Conservation (phyloP, 139 green algal species). For the Chlamydomonas asymmetrica region DNA sequence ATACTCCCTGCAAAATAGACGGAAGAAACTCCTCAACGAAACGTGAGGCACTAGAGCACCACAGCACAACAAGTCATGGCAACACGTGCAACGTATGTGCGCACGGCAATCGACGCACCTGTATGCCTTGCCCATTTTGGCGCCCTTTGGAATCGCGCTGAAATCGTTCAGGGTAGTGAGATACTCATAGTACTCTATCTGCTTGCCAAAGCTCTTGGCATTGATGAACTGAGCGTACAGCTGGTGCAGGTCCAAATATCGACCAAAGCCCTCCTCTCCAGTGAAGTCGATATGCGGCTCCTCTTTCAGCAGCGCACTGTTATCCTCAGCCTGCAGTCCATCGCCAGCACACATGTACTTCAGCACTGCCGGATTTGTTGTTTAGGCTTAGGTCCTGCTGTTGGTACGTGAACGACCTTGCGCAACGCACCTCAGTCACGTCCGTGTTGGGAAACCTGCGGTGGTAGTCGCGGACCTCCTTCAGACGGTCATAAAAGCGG, state of each 20-base stretch:
- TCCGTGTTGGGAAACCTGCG: conserved; percentile 66
- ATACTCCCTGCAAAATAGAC: conserved; percentile 78
- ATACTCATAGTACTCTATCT: conserved; percentile 62
- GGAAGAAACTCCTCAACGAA: no score
- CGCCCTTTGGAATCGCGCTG: conserved; percentile 27
- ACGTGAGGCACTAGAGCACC: no score
- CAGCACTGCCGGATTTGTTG: not conserved
- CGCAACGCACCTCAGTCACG: conserved; percentile 61
- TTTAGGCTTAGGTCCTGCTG: conserved; percentile 1
- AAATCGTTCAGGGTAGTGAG: conserved; percentile 48
- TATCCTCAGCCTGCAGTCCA: conserved; percentile 58
- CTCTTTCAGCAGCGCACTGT: conserved; percentile 53
- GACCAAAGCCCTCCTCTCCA: conserved; percentile 86
- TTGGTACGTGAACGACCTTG: not conserved
- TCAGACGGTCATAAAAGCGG: conserved; percentile 92
- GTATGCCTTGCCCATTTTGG: conserved; percentile 58
- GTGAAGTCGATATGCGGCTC: conserved; percentile 75
- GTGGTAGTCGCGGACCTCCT: conserved; percentile 89
- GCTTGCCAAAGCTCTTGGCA: conserved; percentile 71
- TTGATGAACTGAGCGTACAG: conserved; percentile 79
- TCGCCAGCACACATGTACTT: not conserved
- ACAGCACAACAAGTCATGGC: no score
- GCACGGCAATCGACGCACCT: no score
- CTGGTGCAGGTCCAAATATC: conserved; percentile 92
- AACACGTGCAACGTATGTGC: no score